These are phyloP conservation scores for Musa balbisiana DNA, from an alignment of 202 grass and related monocot genomes.

Conservation along the genomic window DNA sequence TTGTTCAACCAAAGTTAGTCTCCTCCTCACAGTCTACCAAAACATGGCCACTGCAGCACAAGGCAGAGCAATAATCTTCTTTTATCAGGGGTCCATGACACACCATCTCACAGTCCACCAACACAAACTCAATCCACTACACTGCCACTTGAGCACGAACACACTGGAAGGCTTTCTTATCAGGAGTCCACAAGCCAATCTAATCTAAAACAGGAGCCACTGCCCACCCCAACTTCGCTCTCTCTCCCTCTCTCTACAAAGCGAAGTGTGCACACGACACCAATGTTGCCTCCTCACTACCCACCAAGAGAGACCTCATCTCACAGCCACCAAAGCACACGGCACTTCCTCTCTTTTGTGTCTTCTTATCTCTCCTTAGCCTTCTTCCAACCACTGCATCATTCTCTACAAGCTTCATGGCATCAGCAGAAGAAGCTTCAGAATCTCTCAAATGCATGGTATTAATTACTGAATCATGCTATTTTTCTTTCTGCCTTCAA, in stretches of 20 bases:
- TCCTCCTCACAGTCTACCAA: neutral
- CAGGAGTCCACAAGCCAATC: neutral
- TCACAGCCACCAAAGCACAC: too few species aligned
- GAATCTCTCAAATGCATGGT: slow-evolving; percentile 7
- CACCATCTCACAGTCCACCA: too few species aligned
- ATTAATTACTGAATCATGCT: neutral
- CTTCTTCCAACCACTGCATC: neutral
- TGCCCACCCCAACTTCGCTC: neutral
- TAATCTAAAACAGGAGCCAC: neutral
- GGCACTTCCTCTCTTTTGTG: neutral
- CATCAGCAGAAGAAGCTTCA: neutral
- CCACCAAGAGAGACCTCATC: too few species aligned
- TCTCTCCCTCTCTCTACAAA: neutral
- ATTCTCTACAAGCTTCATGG: neutral
- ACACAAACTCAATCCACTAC: too few species aligned
- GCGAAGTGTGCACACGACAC: too few species aligned
- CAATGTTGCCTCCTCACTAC: too few species aligned
- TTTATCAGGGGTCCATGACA: too few species aligned
- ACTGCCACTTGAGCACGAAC: too few species aligned
- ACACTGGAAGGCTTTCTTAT: neutral
- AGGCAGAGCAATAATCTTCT: too few species aligned
- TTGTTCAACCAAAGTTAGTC: neutral
- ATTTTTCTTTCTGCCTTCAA: neutral
- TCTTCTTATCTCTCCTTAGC: neutral
- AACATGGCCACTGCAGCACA: too few species aligned